Evolutionary conservation across 2,329 filamentous ascomycete species (phyloP), one percentile per base, ranked within the genome.

Genomic region (Bipolaris zeicola): DNA sequence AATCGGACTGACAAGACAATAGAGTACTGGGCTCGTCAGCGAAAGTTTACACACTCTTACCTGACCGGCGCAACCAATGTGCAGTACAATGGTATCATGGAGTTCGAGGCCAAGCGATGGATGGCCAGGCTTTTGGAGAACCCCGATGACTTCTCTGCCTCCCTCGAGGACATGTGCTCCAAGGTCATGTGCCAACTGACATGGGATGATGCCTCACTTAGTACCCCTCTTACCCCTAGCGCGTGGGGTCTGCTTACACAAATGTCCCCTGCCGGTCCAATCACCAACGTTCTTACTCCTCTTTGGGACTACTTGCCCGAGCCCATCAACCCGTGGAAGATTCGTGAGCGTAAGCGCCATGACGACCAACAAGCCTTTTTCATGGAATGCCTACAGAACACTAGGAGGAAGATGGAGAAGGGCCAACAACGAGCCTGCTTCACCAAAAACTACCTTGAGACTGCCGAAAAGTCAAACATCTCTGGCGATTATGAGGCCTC

Each of bases 191-290:
- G 79, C 47, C 76, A 79, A 50, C 65, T 85, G 42, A 81, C 81
- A 13, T 85, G 82, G 82, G 83, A 84, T 55, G 80, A 85, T 50
- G 76, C 79, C 6, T 73, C 70, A 39, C 65, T 82, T 37, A 83
- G 81, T 67, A 72, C 78, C 49, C 78, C 80, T 59, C 79, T 80
- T 57, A 82, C 78, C 8, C 78, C 78, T 45, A 81, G 79, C 57
- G 83, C 83, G 1, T 84, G 82, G 82, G 82, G 82, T n/a, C 74
- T 85, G 1, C 72, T 85, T 14, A 83, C 78, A 4, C 82, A 85
- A 51, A 85, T 85, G 82, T 85, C 82, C 1, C 83, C 83, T 0
- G 82, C 83, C 24, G 83, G 83, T 0, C 82, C 83, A 1, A 81
- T 85, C 60, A 85, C 82, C n/a, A 85, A 85, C 57, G 78, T 84